Conservation (phyloP, 1,139 yeast genomes). For the Candida freyschussii region DNA sequence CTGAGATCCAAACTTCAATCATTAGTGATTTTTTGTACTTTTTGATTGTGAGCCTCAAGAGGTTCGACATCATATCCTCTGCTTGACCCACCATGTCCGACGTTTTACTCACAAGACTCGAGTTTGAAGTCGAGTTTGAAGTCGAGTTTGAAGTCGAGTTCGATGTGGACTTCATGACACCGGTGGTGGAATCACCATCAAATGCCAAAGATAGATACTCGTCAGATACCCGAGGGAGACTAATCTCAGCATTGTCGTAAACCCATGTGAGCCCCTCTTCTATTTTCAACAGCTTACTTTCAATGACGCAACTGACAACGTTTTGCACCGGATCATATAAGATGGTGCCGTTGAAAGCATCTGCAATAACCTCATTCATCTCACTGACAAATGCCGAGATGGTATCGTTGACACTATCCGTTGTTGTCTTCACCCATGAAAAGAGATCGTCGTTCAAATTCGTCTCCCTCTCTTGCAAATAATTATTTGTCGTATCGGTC, state of each 20-base stretch:
- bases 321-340: constrained; percentile 57
- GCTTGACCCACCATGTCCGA: constrained; percentile 10
- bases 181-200: constrained; percentile 1
- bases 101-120: constrained; percentile 4
- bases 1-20: constrained; percentile 43
- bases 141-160: constrained; percentile 1
- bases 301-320: constrained; percentile 75
- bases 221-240: constrained; percentile 49
- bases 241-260: constrained; percentile 53
- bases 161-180: neutral
- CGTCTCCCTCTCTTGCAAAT: constrained; percentile 39
- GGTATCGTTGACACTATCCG: constrained; percentile 51
- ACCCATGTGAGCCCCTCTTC: constrained; percentile 80
- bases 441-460: constrained; percentile 59
- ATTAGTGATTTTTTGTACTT: constrained; percentile 35
- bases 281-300: constrained; percentile 59
- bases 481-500: constrained; percentile 48
- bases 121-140: constrained; percentile 1
- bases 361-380: constrained; percentile 50
- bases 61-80: constrained; percentile 22
- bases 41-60: constrained; percentile 26
- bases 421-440: constrained; percentile 58
- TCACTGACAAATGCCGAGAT: constrained; percentile 43
- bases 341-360: constrained; percentile 64
- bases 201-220: constrained; percentile 26